These are phyloP conservation scores for Gaultheria prostrata DNA, from an alignment of 148 eudicot genomes.

Conservation along the genomic window DNA sequence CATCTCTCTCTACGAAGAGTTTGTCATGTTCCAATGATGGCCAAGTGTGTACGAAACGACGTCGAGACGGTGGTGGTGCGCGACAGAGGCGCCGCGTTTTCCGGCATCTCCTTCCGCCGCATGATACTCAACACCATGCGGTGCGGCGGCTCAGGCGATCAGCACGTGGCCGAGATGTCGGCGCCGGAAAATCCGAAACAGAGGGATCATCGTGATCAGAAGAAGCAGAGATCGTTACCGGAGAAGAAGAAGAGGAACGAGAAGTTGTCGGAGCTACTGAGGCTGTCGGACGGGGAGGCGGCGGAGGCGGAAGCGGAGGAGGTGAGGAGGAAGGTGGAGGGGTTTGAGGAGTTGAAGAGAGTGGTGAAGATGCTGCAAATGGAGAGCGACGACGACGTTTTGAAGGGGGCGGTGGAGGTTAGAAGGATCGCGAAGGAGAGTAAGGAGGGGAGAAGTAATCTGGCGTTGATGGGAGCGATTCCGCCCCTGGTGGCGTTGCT, in stretches of 20 bases:
- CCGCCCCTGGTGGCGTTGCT: constrained; percentile 70
- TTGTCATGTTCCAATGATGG: constrained; percentile 18
- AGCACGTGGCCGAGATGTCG: not conserved
- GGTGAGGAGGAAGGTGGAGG: constrained; percentile 48
- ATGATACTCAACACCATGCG: constrained; percentile 46
- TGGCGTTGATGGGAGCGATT: constrained; percentile 76
- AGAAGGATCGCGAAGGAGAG: constrained; percentile 63
- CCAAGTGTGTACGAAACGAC: constrained; percentile 34
- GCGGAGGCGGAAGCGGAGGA: constrained; percentile 32
- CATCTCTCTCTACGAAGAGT: too few relatives aligned
- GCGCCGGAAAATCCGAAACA: constrained; percentile 1
- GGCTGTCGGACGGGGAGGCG: constrained; percentile 33
- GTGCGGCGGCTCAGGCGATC: constrained; percentile 43
- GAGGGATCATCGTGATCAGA: not conserved
- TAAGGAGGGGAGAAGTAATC: constrained; percentile 45
- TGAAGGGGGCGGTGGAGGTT: constrained; percentile 46
- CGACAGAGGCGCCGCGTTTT: constrained; percentile 28
- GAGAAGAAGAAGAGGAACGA: constrained; percentile 18
- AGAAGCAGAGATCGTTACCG: not conserved
- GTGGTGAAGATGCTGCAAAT: constrained; percentile 40
- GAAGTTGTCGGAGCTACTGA: constrained; percentile 59
- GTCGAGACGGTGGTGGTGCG: constrained; percentile 33
- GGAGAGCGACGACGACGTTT: constrained; percentile 25
- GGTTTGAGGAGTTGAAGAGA: constrained; percentile 46
- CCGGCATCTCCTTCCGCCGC: constrained; percentile 45